phyloP scores from a whole-genome alignment of 2,329 filamentous ascomycete genomes.

The Zasmidium cellare region DNA sequence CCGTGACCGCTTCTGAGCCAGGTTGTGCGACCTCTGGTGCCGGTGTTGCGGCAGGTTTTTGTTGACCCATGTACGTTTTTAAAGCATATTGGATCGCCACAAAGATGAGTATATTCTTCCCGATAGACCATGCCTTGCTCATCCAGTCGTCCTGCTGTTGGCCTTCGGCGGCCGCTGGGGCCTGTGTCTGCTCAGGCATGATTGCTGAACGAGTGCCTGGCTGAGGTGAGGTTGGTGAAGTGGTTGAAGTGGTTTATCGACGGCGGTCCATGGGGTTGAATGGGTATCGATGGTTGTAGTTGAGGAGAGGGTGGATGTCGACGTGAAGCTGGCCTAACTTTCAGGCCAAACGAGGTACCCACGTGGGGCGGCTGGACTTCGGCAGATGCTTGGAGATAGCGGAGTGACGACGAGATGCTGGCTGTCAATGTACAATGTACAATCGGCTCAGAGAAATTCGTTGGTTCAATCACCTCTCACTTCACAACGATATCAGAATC shows the following conservation, averaged over 20 bases:
- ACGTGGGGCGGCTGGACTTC: background rate
- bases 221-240: background rate
- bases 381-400: background rate
- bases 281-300: background rate
- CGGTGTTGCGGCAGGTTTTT: constrained; percentile 19
- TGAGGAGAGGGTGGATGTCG: background rate
- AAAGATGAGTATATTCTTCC: constrained; percentile 62
- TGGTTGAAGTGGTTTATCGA: background rate
- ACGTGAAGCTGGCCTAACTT: background rate
- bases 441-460: too few species aligned
- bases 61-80: constrained; percentile 52
- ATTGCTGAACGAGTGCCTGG: background rate
- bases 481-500: too few species aligned
- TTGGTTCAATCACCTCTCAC: too few species aligned
- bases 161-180: constrained; percentile 5
- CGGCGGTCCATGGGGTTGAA: background rate
- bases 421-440: too few species aligned
- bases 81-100: constrained; percentile 59
- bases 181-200: constrained; percentile 10
- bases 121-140: constrained; percentile 31
- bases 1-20: constrained; percentile 40
- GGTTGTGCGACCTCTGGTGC: constrained; percentile 18
- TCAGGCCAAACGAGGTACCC: background rate
- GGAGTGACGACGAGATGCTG: background rate
- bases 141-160: constrained; percentile 23